phyloP scores from a whole-genome alignment of 305 asterid species.

The Rubia peregrina region DNA sequence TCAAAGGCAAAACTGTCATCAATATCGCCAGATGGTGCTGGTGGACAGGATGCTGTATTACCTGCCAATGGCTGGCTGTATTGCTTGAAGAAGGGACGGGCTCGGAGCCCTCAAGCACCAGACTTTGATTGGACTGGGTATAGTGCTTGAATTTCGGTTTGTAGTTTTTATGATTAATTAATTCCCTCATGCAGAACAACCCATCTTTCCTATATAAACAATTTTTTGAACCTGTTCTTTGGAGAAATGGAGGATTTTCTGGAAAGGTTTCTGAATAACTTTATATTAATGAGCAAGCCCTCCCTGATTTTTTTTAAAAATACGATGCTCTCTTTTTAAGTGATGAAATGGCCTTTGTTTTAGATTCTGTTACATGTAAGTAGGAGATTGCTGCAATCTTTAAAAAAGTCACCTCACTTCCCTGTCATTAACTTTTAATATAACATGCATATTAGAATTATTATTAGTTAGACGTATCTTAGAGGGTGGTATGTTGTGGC shows the following conservation, averaged over 20 bases:
- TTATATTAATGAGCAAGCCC: background rate
- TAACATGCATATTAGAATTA: background rate
- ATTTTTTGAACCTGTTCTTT: background rate
- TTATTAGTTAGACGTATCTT: background rate
- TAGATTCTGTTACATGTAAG: background rate
- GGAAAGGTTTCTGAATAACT: background rate
- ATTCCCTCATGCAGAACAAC: background rate
- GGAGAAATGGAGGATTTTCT: background rate
- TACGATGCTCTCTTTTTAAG: background rate
- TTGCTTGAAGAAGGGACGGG: conserved; percentile 85
- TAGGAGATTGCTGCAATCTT: no score
- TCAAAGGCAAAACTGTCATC: conserved; percentile 54
- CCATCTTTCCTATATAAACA: background rate
- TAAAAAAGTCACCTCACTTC: no score
- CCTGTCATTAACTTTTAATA: background rate
- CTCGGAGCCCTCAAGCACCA: conserved; percentile 67
- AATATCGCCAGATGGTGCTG: conserved; percentile 30
- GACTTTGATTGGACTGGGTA: conserved; percentile 98
- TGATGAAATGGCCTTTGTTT: conserved; percentile 3
- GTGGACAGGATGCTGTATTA: conserved; percentile 35
- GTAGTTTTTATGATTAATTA: background rate
- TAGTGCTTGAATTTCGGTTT: background rate
- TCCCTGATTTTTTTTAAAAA: background rate
- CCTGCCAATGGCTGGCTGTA: conserved; percentile 71
- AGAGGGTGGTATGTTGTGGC: background rate